These are phyloP conservation scores for Amphirosellinia nigrospora DNA, from an alignment of 495 filamentous ascomycete genomes.

Conservation along the genomic window DNA sequence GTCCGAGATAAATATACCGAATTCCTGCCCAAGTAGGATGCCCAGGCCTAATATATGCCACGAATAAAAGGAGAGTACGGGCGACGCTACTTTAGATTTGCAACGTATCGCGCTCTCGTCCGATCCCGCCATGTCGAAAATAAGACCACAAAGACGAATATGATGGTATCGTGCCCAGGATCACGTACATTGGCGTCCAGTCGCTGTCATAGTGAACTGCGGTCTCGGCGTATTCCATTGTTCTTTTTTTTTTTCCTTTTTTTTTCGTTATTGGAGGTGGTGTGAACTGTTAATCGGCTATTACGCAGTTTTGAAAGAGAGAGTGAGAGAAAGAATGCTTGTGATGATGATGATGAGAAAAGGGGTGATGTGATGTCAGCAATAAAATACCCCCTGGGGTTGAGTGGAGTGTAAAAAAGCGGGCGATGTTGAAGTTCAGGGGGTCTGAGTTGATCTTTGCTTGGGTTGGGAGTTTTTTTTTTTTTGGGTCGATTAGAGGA, in stretches of 20 bases:
- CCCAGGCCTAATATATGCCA: background rate
- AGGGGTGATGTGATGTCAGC: background rate
- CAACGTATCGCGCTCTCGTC: background rate
- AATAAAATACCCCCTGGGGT: background rate
- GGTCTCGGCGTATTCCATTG: background rate
- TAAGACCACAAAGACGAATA: slow-evolving; percentile 14
- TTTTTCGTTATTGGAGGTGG: background rate
- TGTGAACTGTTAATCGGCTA: too few species aligned
- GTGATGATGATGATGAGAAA: background rate
- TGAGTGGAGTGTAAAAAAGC: slow-evolving; percentile 2
- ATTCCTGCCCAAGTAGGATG: background rate
- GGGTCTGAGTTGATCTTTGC: background rate
- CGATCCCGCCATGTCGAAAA: slow-evolving; percentile 38
- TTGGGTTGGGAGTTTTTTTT: too few species aligned
- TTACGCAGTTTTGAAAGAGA: too few species aligned
- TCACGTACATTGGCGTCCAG: slow-evolving; percentile 34
- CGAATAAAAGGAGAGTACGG: background rate
- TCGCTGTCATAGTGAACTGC: slow-evolving; percentile 29
- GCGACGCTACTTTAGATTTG: background rate
- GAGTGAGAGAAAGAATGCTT: background rate
- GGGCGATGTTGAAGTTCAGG: too few species aligned
- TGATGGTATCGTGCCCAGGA: slow-evolving; percentile 29
- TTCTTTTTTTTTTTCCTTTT: background rate
- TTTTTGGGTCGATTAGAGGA: background rate
- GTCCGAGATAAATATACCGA: background rate